Percentiles rank a stretch among this genome's conserved stretches.
Evolutionary conservation across 2,329 filamentous ascomycete genomes (phyloP).

Genomic region (Zasmidium cellare): DNA sequence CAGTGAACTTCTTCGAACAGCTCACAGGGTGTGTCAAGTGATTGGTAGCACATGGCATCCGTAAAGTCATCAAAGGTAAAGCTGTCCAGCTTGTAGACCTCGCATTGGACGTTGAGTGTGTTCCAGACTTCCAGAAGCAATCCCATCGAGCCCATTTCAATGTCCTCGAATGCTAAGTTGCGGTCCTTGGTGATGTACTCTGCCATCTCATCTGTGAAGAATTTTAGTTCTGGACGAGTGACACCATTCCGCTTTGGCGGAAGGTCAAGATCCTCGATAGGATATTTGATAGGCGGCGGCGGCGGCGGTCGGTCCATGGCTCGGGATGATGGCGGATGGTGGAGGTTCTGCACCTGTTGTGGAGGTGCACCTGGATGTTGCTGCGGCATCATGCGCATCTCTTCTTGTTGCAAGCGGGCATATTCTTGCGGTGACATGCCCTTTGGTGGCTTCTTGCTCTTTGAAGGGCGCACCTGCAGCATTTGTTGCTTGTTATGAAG

Average conservation of each 20-base stretch:
- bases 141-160: slow-evolving; percentile 84
- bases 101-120: slow-evolving; percentile 95
- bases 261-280: slow-evolving; percentile 89
- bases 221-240: slow-evolving; percentile 74
- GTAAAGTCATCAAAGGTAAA: slow-evolving; percentile 98
- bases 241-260: slow-evolving; percentile 63
- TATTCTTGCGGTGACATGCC: slow-evolving; percentile 22
- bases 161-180: slow-evolving; percentile 49
- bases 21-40: slow-evolving; percentile 73
- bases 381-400: slow-evolving; percentile 16
- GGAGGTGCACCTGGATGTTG: too few species aligned
- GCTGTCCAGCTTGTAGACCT: slow-evolving; percentile 89
- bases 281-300: slow-evolving; percentile 83
- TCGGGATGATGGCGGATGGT: slow-evolving; percentile 17
- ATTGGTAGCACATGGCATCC: slow-evolving; percentile 74
- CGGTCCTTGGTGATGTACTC: slow-evolving; percentile 36
- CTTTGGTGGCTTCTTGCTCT: slow-evolving; percentile 24
- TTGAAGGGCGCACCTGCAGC: slow-evolving; percentile 25
- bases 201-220: slow-evolving; percentile 60
- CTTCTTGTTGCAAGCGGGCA: slow-evolving; percentile 22
- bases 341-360: slow-evolving; percentile 32
- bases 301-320: slow-evolving; percentile 52
- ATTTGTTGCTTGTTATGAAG: slow-evolving; percentile 28
- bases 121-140: slow-evolving; percentile 90
- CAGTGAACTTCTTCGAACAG: slow-evolving; percentile 90